A percentile compares a stretch with the other conserved stretches of the same genome.
These are phyloP conservation scores for Sporothrix dimorphospora DNA, from an alignment of 2,329 filamentous ascomycete species.

Conservation along the genomic window DNA sequence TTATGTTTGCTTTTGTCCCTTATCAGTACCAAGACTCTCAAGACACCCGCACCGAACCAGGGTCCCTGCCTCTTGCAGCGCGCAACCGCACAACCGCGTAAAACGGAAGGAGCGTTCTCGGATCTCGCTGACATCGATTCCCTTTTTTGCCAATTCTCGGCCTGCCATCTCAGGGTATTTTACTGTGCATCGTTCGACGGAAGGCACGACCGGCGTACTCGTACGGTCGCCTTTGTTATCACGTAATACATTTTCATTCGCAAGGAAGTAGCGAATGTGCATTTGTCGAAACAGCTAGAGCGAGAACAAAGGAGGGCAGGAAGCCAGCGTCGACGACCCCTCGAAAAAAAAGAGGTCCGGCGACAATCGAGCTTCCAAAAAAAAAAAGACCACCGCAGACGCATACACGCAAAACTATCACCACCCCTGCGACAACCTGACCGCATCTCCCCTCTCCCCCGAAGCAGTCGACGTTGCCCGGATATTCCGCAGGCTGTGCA, in stretches of 20 bases:
- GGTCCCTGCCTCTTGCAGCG: conserved; percentile 8
- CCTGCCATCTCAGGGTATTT: not conserved
- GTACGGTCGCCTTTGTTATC: not conserved
- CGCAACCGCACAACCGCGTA: conserved; percentile 17
- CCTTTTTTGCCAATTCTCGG: not conserved
- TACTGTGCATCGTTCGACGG: not conserved
- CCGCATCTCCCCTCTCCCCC: not conserved
- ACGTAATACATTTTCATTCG: conserved; percentile 2
- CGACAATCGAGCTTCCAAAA: not conserved
- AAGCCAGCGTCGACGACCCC: too few relatives aligned
- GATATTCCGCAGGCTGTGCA: conserved; percentile 9
- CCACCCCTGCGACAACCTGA: conserved; percentile 12
- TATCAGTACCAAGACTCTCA: conserved; percentile 32
- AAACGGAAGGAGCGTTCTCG: conserved; percentile 23
- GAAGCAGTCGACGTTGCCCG: conserved; percentile 6
- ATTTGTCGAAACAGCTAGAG: not conserved
- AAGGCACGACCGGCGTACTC: conserved; percentile 2
- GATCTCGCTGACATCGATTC: conserved; percentile 13
- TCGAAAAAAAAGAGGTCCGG: not conserved
- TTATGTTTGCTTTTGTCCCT: conserved; percentile 31
- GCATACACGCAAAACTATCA: conserved; percentile 8
- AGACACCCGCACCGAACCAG: conserved; percentile 2
- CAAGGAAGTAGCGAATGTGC: not conserved
- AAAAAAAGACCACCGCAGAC: not conserved
- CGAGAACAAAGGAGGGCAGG: conserved; percentile 15